Evolutionary conservation across 495 filamentous ascomycete species (phyloP).

Genomic region (Hypomontagnella submonticulosa): DNA sequence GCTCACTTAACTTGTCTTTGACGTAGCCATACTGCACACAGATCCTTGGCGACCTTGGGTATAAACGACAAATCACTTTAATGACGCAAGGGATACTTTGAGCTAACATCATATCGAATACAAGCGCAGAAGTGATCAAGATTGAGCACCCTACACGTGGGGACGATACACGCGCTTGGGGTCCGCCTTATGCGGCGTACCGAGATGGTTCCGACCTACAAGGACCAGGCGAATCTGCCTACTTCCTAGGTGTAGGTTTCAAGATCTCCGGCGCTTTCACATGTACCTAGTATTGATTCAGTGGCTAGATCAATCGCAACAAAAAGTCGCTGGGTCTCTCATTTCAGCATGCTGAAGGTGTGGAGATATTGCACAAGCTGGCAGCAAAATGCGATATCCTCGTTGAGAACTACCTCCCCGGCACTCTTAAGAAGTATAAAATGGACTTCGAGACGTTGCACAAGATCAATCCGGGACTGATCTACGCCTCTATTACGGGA

Average conservation of each 20-base stretch:
- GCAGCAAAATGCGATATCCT: constrained; percentile 88
- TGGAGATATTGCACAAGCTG: constrained; percentile 85
- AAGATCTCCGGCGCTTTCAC: not conserved
- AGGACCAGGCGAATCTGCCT: constrained; percentile 92
- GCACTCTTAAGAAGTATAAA: constrained; percentile 87
- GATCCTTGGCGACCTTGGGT: constrained; percentile 97
- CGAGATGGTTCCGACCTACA: constrained; percentile 64
- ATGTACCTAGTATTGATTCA: constrained; percentile 18
- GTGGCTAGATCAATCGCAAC: constrained; percentile 85
- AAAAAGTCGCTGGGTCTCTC: constrained; percentile 94
- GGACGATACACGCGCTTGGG: constrained; percentile 96
- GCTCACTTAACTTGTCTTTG: constrained; percentile 11
- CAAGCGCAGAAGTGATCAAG: constrained; percentile 95
- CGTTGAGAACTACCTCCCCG: constrained; percentile 96
- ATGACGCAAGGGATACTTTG: constrained; percentile 14
- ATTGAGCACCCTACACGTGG: constrained; percentile 91
- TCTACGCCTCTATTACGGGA: constrained; percentile 73
- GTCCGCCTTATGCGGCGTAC: constrained; percentile 90
- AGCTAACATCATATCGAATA: constrained; percentile 45
- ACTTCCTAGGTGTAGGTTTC: constrained; percentile 81
- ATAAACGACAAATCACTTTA: constrained; percentile 47
- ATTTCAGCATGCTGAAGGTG: constrained; percentile 84
- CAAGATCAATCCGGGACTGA: constrained; percentile 81
- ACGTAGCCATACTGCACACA: constrained; percentile 94
- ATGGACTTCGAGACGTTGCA: constrained; percentile 85